Conservation (phyloP, 352 stramenopile genomes). For the Pilasporangium apinafurcum region DNA sequence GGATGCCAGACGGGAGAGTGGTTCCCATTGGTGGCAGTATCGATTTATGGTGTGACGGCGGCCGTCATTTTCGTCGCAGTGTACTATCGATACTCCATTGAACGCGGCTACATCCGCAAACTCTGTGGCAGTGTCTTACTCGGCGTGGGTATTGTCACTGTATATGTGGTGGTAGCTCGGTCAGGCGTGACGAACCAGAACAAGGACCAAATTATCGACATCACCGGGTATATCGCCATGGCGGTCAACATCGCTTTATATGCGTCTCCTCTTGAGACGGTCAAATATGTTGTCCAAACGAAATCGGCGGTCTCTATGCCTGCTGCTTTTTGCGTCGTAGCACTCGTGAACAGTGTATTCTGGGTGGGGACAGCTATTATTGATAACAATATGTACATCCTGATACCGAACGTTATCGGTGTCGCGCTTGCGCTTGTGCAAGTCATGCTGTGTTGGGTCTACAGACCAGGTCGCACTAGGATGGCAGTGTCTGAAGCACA, state of each 20-base stretch:
- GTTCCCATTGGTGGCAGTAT: too few species aligned
- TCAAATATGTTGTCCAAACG: conserved; percentile 20
- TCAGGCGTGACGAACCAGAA: conserved; percentile 20
- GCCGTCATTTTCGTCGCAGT: conserved; percentile 35
- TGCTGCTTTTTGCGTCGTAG: conserved; percentile 38
- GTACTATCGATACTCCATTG: conserved; percentile 41
- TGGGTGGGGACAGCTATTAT: conserved; percentile 46
- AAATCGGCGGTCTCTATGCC: conserved; percentile 30
- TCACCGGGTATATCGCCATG: conserved; percentile 7
- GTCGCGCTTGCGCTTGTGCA: conserved; percentile 25
- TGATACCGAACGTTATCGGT: conserved; percentile 31
- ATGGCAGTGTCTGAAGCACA: too few species aligned
- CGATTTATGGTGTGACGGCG: conserved; percentile 28
- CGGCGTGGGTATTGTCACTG: conserved; percentile 15
- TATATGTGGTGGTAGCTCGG: conserved; percentile 28
- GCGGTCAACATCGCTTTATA: conserved; percentile 17
- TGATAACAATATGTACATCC: conserved; percentile 33
- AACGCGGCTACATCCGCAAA: conserved; percentile 15
- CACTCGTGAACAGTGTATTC: conserved; percentile 38
- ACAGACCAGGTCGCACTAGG: too few species aligned
- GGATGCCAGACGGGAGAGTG: too few species aligned
- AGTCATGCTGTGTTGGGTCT: conserved; percentile 39
- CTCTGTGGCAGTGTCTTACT: conserved; percentile 11
- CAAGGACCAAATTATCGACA: conserved; percentile 3
- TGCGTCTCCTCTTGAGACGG: conserved; percentile 20